phyloP scores from a whole-genome alignment of 192 early-diverging fungal species.

The Backusella psychrophila region DNA sequence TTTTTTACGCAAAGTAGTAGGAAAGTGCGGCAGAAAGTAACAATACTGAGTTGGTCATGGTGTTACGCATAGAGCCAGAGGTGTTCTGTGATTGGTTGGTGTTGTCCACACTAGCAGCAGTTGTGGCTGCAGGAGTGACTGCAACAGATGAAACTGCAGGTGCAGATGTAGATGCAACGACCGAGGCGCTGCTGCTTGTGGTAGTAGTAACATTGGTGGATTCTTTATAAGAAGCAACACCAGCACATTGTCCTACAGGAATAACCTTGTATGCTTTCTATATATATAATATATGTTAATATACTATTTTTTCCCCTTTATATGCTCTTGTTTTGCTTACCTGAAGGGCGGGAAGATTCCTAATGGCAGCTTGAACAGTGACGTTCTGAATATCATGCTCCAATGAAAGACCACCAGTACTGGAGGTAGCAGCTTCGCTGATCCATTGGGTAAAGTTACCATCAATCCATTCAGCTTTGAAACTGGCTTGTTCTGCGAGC shows the following conservation, averaged over 20 bases:
- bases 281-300: background rate
- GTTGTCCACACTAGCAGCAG: slow-evolving; percentile 2
- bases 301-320: background rate
- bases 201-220: background rate
- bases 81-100: background rate
- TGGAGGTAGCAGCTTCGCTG: slow-evolving; percentile 35
- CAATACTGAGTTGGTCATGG: background rate
- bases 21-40: background rate
- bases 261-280: slow-evolving; percentile 31
- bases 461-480: slow-evolving; percentile 34
- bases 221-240: slow-evolving; percentile 26
- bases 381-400: slow-evolving; percentile 50
- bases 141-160: background rate
- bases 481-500: slow-evolving; percentile 24
- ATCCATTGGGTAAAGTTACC: slow-evolving; percentile 43
- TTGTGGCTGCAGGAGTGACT: slow-evolving; percentile 12
- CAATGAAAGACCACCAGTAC: slow-evolving; percentile 44
- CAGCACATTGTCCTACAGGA: slow-evolving; percentile 30
- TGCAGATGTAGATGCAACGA: background rate
- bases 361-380: slow-evolving; percentile 46
- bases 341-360: slow-evolving; percentile 36
- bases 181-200: background rate
- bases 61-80: background rate
- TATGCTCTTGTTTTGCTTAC: background rate
- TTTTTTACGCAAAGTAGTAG: background rate